These are phyloP conservation scores for Rosa hybrid DNA, from an alignment of 331 rosid genomes.

Conservation along the genomic window DNA sequence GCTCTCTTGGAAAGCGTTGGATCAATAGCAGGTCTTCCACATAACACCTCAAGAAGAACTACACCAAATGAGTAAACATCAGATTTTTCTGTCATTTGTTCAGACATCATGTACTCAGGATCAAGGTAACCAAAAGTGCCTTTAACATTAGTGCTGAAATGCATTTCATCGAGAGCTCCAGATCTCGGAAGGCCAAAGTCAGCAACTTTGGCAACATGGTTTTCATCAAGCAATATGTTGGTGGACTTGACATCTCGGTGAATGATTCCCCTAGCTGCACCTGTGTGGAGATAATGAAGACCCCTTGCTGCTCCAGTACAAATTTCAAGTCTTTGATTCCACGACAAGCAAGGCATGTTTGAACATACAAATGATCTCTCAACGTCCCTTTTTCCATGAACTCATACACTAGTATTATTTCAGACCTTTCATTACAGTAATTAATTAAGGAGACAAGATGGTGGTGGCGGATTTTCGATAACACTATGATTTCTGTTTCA, in stretches of 20 bases:
- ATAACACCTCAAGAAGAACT: conserved; percentile 72
- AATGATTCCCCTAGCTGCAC: conserved; percentile 55
- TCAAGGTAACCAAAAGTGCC: conserved; percentile 90
- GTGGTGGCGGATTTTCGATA: conserved; percentile 53
- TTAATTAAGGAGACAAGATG: conserved; percentile 52
- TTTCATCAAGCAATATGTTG: conserved; percentile 43
- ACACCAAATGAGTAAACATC: conserved; percentile 88
- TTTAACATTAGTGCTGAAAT: conserved; percentile 65
- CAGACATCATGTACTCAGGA: conserved; percentile 69
- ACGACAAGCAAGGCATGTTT: conserved; percentile 39
- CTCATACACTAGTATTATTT: conserved; percentile 60
- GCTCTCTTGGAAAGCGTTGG: conserved; percentile 40
- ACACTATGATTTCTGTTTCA: conserved; percentile 48
- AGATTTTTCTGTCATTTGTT: conserved; percentile 68
- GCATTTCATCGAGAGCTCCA: conserved; percentile 47
- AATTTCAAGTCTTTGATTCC: conserved; percentile 63
- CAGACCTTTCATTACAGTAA: conserved; percentile 49
- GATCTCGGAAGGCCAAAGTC: conserved; percentile 60
- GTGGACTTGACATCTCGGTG: conserved; percentile 64
- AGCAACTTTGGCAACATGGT: conserved; percentile 43
- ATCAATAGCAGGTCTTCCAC: conserved; percentile 53
- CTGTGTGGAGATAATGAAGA: conserved; percentile 57
- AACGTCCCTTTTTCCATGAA: conserved; percentile 51
- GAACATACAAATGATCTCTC: conserved; percentile 50
- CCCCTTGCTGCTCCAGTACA: conserved; percentile 60